Base-by-base conservation (phyloP, 2,329 filamentous ascomycete species). In the Gnomoniopsis sp. region DNA sequence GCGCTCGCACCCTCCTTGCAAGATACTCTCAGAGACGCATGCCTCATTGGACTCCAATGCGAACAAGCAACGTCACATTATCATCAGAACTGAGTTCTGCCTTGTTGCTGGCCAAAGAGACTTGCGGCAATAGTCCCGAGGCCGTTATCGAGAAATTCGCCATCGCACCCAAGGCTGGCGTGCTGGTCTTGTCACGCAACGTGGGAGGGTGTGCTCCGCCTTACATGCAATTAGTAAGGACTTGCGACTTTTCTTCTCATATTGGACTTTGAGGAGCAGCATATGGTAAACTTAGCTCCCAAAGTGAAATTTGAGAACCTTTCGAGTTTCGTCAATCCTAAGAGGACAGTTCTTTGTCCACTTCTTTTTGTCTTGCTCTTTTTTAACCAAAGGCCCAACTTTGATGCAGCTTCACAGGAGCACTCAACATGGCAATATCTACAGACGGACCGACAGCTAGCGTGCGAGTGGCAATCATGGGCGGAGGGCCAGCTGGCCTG, bases 401-500 rank as follows among this genome's bases (percentile, higher is more conserved):
- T 0, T 2, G 19, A n/a, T 1, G 38, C 38, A 3, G 8, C 17
- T 7, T 23, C 10, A 17, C 22, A 4, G 41, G 7, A 2, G 1
- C 6, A 6, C 10, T 15, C 14, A 15, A 3, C 6, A 58, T 58
- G 56, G 56, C 56, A 17, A 54, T 53, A 15, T 34, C 56, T 1
- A 36, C 23, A 8, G 50, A 54, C 49, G 21, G 17, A 6, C 33
- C 33, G 8, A 26, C 34, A 19, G 44, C 49, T 7, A n/a, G 56
- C 3, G 19, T 58, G 12, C 46, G 50, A 11, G 6, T 58, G 22
- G 56, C 56, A 3, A 58, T 58, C 22, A 51, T 47, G 11, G 56
- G 56, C 19, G 56, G 56, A 10, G 56, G 56, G 21, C 56, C 56
- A 3, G 56, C 50, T 21, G 56, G 56, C 2, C 36, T 58, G 4